Evolutionary conservation across 2,329 filamentous ascomycete genomes (phyloP), one percentile per base, ranked within the genome.

Genomic region (Hypoxylon sp.): DNA sequence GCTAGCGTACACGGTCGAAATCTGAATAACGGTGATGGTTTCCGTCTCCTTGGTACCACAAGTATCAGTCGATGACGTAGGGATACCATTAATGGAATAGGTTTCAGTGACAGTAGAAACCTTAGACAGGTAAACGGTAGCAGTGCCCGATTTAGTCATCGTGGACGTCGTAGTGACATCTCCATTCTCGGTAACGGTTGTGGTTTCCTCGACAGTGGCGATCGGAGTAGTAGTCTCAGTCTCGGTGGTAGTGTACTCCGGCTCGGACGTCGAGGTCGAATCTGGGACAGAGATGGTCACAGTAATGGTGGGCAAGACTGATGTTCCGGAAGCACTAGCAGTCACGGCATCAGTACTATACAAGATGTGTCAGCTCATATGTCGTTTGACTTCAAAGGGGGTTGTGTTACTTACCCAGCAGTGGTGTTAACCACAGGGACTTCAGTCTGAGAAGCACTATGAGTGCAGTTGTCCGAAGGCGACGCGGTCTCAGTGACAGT

Each of bases 381-480:
- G 25, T 43, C 50, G 3, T 25, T 43, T 5, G 30, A 45, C 25
- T 46, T 28, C 14, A 7, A 23, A n/a, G n/a, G 30, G 46, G 11
- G 21, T 23, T 2, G 11, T 48, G 17, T 52, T 51, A 65, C 68
- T 23, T 65, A 70, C 68, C 58, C 55, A 55, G 45, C 46, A 38
- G 68, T 68, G 10, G 58, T 57, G n/a, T 28, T 10, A 4, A 14
- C 13, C 2, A 21, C 25, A 49, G 46, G 28, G n/a, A 34, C 14
- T 5, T 10, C 36, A 17, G 36, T 51, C 49, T 60, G 34, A 2
- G 60, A 59, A 7, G 43, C 17, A 25, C 5, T 19, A 9, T n/a
- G 10, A 28, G 61, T 70, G 51, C 67, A 67, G 50, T 65, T 68
- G 13, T 57, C 64, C 5, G 30, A n/a, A 38, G 41, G 34, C 2